Evolutionary conservation across 768 basidiomycete species (phyloP).

Genomic region (Tricholoma bakamatsutake): DNA sequence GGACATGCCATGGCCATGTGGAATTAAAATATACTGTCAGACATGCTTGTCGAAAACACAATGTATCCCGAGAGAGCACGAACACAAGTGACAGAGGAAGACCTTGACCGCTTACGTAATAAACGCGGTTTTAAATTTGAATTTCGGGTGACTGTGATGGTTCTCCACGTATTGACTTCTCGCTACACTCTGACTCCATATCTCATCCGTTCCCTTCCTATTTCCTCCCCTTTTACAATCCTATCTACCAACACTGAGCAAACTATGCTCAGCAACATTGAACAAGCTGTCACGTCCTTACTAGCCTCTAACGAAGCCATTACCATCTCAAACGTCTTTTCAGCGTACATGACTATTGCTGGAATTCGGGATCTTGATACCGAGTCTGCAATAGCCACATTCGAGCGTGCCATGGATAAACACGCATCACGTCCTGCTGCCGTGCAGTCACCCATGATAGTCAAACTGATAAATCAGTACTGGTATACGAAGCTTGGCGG

Average conservation of each 20-base stretch:
- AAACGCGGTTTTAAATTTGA: not conserved
- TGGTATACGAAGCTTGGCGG: slow-evolving; percentile 17
- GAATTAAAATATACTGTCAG: too few relatives aligned
- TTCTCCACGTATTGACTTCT: not conserved
- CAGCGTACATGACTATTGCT: slow-evolving; percentile 12
- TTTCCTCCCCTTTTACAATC: not conserved
- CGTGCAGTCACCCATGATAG: slow-evolving; percentile 9
- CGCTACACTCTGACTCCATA: not conserved
- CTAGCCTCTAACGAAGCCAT: slow-evolving; percentile 6
- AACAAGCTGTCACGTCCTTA: slow-evolving; percentile 10
- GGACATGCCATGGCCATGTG: too few relatives aligned
- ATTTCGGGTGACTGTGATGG: not conserved
- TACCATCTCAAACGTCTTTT: slow-evolving; percentile 13
- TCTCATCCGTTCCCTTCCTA: not conserved
- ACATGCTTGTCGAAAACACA: too few relatives aligned
- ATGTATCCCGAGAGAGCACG: not conserved
- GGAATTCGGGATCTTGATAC: slow-evolving; percentile 8
- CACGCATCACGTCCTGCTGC: slow-evolving; percentile 9
- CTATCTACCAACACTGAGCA: not conserved
- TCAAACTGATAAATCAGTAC: slow-evolving; percentile 13
- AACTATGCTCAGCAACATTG: slow-evolving; percentile 14
- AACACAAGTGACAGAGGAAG: too few relatives aligned
- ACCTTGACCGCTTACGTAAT: too few relatives aligned
- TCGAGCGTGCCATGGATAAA: slow-evolving; percentile 16
- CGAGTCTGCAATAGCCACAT: slow-evolving; percentile 8